phyloP scores from a whole-genome alignment of 83 land plant species.

The Thuja plicata region DNA sequence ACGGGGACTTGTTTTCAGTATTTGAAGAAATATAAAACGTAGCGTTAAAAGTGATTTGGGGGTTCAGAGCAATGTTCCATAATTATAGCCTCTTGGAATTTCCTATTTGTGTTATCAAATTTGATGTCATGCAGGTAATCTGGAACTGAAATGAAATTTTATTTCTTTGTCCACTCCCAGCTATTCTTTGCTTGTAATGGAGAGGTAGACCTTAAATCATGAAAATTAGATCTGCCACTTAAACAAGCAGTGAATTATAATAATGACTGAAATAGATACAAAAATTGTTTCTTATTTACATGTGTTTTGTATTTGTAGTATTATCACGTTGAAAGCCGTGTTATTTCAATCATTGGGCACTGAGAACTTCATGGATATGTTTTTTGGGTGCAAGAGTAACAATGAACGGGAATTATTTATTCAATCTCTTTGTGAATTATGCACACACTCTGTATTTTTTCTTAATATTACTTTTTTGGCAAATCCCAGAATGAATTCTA shows the following conservation, averaged over 20 bases:
- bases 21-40: constrained; percentile 51
- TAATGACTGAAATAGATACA: neutral
- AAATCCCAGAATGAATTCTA: neutral
- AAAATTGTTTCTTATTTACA: neutral
- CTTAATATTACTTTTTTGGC: neutral
- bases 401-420: neutral
- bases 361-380: neutral
- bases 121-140: neutral
- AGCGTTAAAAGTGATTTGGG: neutral
- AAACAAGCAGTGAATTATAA: neutral
- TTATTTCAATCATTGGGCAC: neutral
- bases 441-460: neutral
- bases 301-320: neutral
- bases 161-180: neutral
- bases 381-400: neutral
- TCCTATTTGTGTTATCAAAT: neutral
- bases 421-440: neutral
- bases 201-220: neutral
- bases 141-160: neutral
- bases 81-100: neutral
- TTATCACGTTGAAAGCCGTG: neutral
- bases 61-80: neutral
- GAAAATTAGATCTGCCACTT: neutral
- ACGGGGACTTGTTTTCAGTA: constrained; percentile 75
- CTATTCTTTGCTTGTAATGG: neutral